Evolutionary conservation across 2,329 filamentous ascomycete genomes (phyloP), one percentile per base, ranked within the genome.

Genomic region (Monosporascus sp.): DNA sequence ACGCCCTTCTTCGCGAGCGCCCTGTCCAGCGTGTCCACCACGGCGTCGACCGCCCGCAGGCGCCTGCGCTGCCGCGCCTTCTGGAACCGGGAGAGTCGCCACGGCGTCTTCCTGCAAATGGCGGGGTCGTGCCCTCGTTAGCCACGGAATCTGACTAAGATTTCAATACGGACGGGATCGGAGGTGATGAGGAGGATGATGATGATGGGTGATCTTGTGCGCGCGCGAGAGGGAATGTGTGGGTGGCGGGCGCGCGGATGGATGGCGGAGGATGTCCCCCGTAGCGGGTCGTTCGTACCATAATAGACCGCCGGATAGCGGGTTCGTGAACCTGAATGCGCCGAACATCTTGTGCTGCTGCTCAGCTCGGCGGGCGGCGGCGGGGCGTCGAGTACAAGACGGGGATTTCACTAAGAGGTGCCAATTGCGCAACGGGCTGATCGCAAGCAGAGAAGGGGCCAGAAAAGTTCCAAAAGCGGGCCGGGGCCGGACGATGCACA

Each of bases 81-180:
- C 74, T 96, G 92, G 70, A 90, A 91, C 62, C 84, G 80, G 55
- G 94, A 99, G 68, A 99, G 84, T 57, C 94, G 87, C 92, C 92
- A 99, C 63, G 94, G 94, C 65, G 88, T 91, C 84, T 99, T 99
- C 94, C 90, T 79, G 50, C 49, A 5, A 5, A 34, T 5, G 31
- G 31, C 9, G 31, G 27, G 6, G 11, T n/a, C 1, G 31, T 34
- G 11, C 4, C 31, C 31, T 5, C 31, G 31, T 34, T 14, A 34
- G 31, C 31, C 31, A 34, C 31, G 2, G 14, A 5, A 34, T 11
- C 11, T 5, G 5, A 34, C 31, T 14, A 14, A 14, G 7, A 26
- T 14, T 22, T 38, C 11, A 9, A 53, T 45, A 22, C 27, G 46
- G 19, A 7, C 19, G 37, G 20, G 48, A 20, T 9, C 17, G 17